Evolutionary conservation across 768 basidiomycete genomes (phyloP).

Genomic region (Rhizopogon vesiculosus): DNA sequence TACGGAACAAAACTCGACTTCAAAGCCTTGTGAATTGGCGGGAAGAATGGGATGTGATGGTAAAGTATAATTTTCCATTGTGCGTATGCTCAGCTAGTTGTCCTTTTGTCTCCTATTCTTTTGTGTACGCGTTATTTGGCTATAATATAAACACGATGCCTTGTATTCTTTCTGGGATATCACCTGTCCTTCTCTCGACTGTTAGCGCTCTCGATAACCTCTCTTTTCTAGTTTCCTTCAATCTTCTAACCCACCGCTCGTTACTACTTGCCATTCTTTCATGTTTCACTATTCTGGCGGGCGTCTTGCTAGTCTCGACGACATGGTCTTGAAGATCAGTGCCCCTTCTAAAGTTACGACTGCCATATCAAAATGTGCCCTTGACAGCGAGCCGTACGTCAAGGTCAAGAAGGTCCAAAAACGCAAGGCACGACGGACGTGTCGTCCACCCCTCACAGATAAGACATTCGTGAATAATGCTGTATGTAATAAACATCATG

Average conservation of each 20-base stretch:
- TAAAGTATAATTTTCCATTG: too few relatives aligned
- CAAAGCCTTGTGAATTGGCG: too few relatives aligned
- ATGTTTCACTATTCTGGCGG: constrained; percentile 34
- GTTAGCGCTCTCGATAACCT: constrained; percentile 3
- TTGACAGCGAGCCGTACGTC: constrained; percentile 12
- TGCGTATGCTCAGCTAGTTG: too few relatives aligned
- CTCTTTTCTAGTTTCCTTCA: constrained; percentile 4
- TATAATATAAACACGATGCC: neutral
- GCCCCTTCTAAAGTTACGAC: constrained; percentile 22
- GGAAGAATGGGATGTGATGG: too few relatives aligned
- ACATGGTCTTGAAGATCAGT: constrained; percentile 32
- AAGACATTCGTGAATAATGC: constrained; percentile 24
- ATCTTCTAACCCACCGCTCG: constrained; percentile 10
- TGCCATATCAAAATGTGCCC: constrained; percentile 20
- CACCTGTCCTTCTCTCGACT: neutral
- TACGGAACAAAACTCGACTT: too few relatives aligned
- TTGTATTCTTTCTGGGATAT: neutral
- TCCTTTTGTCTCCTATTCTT: constrained; percentile 4
- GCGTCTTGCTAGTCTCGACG: constrained; percentile 40
- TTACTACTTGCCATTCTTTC: constrained; percentile 6
- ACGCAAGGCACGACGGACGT: constrained; percentile 11
- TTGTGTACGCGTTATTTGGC: constrained; percentile 12
- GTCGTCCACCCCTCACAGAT: constrained; percentile 28
- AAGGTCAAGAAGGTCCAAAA: constrained; percentile 21
- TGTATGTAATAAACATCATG: constrained; percentile 18